A percentile compares a stretch with the other conserved stretches of the same genome.
phyloP scores from a whole-genome alignment of 768 basidiomycete genomes.

The Mycena leptocephala region DNA sequence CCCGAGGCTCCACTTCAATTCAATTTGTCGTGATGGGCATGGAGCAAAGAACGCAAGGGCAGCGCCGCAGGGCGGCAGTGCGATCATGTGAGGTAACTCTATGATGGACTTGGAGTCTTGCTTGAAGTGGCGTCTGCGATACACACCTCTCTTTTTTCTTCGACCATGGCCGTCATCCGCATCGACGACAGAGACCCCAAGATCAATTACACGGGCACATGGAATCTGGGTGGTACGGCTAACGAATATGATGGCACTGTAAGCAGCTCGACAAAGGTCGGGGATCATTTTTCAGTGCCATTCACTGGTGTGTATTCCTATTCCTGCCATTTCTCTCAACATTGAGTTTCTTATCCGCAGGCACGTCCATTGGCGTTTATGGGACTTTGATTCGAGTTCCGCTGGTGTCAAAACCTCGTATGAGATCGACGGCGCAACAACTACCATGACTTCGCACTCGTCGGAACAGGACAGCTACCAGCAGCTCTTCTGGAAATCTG shows the following conservation, averaged over 20 bases:
- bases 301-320: slow-evolving; percentile 10
- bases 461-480: background rate
- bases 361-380: slow-evolving; percentile 9
- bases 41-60: no score
- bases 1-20: no score
- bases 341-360: background rate
- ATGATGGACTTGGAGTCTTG: no score
- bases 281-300: slow-evolving; percentile 6
- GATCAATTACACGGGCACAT: slow-evolving; percentile 9
- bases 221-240: slow-evolving; percentile 3
- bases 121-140: no score
- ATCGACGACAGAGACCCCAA: slow-evolving; percentile 15
- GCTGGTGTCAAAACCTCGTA: slow-evolving; percentile 8
- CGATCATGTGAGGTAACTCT: no score
- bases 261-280: slow-evolving; percentile 4
- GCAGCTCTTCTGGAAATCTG: background rate
- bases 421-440: slow-evolving; percentile 8
- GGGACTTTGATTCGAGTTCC: slow-evolving; percentile 11
- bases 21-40: no score
- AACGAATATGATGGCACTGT: background rate
- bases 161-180: no score
- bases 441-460: background rate
- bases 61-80: no score
- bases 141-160: no score
- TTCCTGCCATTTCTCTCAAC: background rate